These are phyloP conservation scores for Cercospora brassicicola DNA, from an alignment of 2,329 filamentous ascomycete species.

Conservation along the genomic window DNA sequence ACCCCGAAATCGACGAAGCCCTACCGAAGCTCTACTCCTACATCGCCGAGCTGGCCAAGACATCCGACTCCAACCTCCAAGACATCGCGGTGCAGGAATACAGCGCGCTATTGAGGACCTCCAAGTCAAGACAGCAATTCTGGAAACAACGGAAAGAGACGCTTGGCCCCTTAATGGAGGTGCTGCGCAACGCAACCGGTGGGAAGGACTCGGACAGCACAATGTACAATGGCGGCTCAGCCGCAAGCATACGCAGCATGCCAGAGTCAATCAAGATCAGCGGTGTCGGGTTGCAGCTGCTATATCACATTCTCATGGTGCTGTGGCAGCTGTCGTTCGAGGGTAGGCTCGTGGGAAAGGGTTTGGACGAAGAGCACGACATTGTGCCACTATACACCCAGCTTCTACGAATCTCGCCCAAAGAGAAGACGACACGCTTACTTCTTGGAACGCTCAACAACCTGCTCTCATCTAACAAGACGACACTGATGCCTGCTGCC, in stretches of 20 bases:
- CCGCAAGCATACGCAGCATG: slow-evolving; percentile 49
- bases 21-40: slow-evolving; percentile 83
- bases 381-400: slow-evolving; percentile 90
- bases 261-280: slow-evolving; percentile 65
- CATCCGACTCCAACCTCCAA: slow-evolving; percentile 83
- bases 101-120: slow-evolving; percentile 77
- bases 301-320: slow-evolving; percentile 91
- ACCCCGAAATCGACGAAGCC: slow-evolving; percentile 67
- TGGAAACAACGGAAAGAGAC: slow-evolving; percentile 91
- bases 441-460: slow-evolving; percentile 87
- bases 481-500: slow-evolving; percentile 72
- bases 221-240: slow-evolving; percentile 50
- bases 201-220: slow-evolving; percentile 67
- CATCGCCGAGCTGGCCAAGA: slow-evolving; percentile 78
- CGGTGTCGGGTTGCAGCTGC: slow-evolving; percentile 84
- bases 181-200: slow-evolving; percentile 72
- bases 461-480: slow-evolving; percentile 73
- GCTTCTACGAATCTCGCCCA: slow-evolving; percentile 85
- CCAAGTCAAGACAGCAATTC: slow-evolving; percentile 74
- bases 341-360: slow-evolving; percentile 66
- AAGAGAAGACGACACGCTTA: slow-evolving; percentile 95
- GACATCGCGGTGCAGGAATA: slow-evolving; percentile 94
- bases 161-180: slow-evolving; percentile 74
- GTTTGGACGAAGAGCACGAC: slow-evolving; percentile 89
- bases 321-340: slow-evolving; percentile 98